phyloP scores from a whole-genome alignment of 2,329 filamentous ascomycete species.

The Phoma sp. region DNA sequence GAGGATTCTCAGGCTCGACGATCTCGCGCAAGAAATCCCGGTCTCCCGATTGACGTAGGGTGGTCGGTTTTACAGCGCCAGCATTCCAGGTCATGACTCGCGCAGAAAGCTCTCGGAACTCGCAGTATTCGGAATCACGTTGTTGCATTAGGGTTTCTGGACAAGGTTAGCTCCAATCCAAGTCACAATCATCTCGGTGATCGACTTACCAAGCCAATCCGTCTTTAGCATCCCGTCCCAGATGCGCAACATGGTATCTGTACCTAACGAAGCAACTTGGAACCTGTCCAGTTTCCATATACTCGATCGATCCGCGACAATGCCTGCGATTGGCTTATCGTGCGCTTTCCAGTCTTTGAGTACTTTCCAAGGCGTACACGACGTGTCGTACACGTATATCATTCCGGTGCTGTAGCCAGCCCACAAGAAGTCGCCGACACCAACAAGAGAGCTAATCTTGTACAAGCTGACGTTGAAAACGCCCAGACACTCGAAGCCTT shows the following conservation, averaged over 20 bases:
- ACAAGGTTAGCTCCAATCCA: neutral
- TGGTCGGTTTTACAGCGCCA: slow-evolving; percentile 89
- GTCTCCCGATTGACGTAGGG: slow-evolving; percentile 75
- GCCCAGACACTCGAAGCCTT: slow-evolving; percentile 77
- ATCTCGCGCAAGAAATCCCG: slow-evolving; percentile 81
- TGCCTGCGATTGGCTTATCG: slow-evolving; percentile 77
- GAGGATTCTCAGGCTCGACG: slow-evolving; percentile 75
- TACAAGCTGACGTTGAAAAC: slow-evolving; percentile 88
- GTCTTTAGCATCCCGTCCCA: slow-evolving; percentile 96
- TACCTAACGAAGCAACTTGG: slow-evolving; percentile 85
- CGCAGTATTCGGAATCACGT: slow-evolving; percentile 81
- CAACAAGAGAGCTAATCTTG: slow-evolving; percentile 88
- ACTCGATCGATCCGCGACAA: slow-evolving; percentile 79
- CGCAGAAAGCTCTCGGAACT: slow-evolving; percentile 80
- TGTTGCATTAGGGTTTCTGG: slow-evolving; percentile 83
- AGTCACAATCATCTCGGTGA: neutral
- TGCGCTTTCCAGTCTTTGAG: slow-evolving; percentile 97
- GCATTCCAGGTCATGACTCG: slow-evolving; percentile 96
- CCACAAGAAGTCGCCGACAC: slow-evolving; percentile 85
- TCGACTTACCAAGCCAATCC: slow-evolving; percentile 77
- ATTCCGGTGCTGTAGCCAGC: slow-evolving; percentile 93
- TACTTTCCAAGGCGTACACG: slow-evolving; percentile 80
- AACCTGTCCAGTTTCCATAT: slow-evolving; percentile 84
- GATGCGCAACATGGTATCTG: slow-evolving; percentile 80
- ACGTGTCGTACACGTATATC: slow-evolving; percentile 90